phyloP scores from a whole-genome alignment of 164 flowering plant genomes.

The Annona squamosa region DNA sequence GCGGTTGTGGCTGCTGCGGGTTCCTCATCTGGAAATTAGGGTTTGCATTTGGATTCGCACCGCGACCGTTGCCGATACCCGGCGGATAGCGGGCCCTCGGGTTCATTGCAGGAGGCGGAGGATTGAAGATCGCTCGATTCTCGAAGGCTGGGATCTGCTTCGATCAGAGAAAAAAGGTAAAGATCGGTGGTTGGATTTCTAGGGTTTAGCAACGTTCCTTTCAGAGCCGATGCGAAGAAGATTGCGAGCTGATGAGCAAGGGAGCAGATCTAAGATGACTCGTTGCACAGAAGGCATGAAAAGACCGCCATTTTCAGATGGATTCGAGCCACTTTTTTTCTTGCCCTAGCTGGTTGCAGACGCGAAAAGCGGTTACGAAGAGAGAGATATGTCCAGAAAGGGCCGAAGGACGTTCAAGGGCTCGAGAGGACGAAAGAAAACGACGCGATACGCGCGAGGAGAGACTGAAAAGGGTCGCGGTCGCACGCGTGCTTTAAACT shows the following conservation, averaged over 20 bases:
- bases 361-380: not conserved
- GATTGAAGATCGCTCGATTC: not conserved
- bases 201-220: not conserved
- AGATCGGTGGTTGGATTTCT: not conserved
- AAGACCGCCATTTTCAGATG: not conserved
- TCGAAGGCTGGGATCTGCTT: not conserved
- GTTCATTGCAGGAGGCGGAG: conserved; percentile 32
- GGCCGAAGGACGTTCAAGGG: not conserved
- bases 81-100: conserved; percentile 80
- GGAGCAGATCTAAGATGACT: not conserved
- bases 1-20: conserved; percentile 62
- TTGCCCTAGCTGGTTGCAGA: not conserved
- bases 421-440: not conserved
- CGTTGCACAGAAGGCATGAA: not conserved
- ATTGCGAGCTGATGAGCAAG: not conserved
- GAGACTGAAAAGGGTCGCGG: not conserved
- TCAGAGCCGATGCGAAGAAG: not conserved
- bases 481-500: not conserved
- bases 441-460: not conserved
- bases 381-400: not conserved
- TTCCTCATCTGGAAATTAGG: conserved; percentile 46
- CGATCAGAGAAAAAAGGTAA: too few relatives aligned
- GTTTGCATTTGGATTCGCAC: conserved; percentile 35
- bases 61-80: conserved; percentile 67
- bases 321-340: not conserved